Evolutionary conservation across 2,329 filamentous ascomycete genomes (phyloP).

Genomic region (Ophiostoma piceae): DNA sequence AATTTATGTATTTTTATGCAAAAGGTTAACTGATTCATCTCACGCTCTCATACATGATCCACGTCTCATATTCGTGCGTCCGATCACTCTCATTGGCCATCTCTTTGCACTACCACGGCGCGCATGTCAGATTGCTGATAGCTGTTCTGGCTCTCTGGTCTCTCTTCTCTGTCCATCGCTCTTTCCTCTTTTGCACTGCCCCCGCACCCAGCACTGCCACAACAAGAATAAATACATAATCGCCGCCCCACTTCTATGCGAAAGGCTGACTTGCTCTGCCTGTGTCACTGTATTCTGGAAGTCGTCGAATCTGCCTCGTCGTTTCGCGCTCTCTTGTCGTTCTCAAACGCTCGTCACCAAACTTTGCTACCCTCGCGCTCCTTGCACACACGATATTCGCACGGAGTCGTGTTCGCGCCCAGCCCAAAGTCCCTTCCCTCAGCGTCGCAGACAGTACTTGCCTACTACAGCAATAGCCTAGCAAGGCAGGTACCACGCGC

Average conservation of each 20-base stretch:
- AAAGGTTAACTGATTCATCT: background rate
- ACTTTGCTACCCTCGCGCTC: background rate
- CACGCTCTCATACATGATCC: background rate
- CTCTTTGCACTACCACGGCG: background rate
- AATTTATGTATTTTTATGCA: background rate
- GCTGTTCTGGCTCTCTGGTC: background rate
- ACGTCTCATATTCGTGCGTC: background rate
- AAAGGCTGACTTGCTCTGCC: constrained; percentile 40
- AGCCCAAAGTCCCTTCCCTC: background rate
- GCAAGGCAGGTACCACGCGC: constrained; percentile 7
- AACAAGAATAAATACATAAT: background rate
- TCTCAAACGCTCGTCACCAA: background rate
- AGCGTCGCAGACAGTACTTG: background rate
- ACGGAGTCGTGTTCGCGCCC: background rate
- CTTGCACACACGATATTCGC: background rate
- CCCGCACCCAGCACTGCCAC: constrained; percentile 8
- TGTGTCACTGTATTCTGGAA: background rate
- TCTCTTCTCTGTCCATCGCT: background rate
- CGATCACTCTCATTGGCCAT: background rate
- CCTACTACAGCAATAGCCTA: background rate
- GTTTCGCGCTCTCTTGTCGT: constrained; percentile 4
- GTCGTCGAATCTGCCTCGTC: constrained; percentile 40
- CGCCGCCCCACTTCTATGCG: constrained; percentile 24
- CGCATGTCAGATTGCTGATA: background rate
- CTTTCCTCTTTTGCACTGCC: constrained; percentile 8